Percentiles rank a stretch among this genome's conserved stretches.
Evolutionary conservation across 192 early-diverging fungal species (phyloP).

Genomic region (Chytriomyces confervae): DNA sequence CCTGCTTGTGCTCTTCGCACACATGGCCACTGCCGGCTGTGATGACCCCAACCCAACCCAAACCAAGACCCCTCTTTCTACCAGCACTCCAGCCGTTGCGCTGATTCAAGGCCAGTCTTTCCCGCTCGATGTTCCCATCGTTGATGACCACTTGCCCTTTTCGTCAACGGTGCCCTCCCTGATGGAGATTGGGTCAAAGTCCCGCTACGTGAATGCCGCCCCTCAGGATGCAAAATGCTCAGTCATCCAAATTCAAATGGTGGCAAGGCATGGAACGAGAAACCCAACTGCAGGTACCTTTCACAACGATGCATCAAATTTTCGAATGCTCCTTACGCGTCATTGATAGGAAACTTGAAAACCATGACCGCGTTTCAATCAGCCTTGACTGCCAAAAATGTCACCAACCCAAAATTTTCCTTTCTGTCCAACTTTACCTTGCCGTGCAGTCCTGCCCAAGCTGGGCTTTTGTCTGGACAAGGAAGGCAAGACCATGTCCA

Average conservation of each 20-base stretch:
- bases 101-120: not conserved
- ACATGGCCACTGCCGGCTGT: too few relatives aligned
- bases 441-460: not conserved
- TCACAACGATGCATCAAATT: not conserved
- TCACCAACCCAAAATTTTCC: conserved; percentile 17
- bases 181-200: conserved; percentile 18
- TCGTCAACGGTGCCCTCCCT: not conserved
- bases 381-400: not conserved
- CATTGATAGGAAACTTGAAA: conserved; percentile 2
- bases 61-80: too few relatives aligned
- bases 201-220: conserved; percentile 8
- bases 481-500: conserved; percentile 32
- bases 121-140: conserved; percentile 1
- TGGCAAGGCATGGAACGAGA: conserved; percentile 34
- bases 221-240: not conserved
- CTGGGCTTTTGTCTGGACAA: conserved; percentile 38
- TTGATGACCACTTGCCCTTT: conserved; percentile 8
- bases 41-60: too few relatives aligned
- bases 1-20: too few relatives aligned
- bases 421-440: conserved; percentile 36
- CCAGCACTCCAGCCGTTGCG: not conserved
- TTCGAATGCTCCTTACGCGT: not conserved
- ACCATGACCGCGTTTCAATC: conserved; percentile 14
- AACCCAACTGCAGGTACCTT: conserved; percentile 28
- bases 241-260: conserved; percentile 33